These are phyloP conservation scores for Alternaria angustiovoidea DNA, from an alignment of 2,329 filamentous ascomycete species.

Conservation along the genomic window DNA sequence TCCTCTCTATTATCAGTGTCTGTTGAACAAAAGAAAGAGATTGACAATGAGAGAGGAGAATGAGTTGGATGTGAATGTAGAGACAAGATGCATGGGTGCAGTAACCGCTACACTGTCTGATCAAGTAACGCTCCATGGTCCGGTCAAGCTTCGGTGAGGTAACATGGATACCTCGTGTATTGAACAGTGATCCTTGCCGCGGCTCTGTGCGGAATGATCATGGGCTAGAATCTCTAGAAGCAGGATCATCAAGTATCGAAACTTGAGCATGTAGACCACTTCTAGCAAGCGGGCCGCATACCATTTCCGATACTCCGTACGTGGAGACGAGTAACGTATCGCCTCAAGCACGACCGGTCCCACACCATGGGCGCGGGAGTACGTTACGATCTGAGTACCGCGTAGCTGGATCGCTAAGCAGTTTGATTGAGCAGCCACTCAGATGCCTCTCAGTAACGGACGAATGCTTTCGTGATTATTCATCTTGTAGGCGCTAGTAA, in stretches of 20 bases:
- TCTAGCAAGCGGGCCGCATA: background rate
- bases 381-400: background rate
- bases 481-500: background rate
- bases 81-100: background rate
- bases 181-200: background rate
- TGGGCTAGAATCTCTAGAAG: background rate
- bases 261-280: background rate
- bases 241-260: background rate
- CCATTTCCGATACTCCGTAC: background rate
- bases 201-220: background rate
- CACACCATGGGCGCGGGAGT: background rate
- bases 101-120: background rate
- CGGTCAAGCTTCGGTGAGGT: background rate
- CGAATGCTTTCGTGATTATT: background rate
- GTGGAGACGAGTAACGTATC: background rate
- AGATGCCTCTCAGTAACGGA: too few species aligned
- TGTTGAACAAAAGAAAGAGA: background rate
- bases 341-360: background rate
- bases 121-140: background rate
- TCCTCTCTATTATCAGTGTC: background rate
- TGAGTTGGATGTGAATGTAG: background rate
- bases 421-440: background rate
- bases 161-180: background rate
- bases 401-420: background rate
- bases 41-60: background rate